Evolutionary conservation across 2,329 filamentous ascomycete genomes (phyloP), one percentile per base, ranked within the genome.

Genomic region (Neopestalotiopsis sp.): DNA sequence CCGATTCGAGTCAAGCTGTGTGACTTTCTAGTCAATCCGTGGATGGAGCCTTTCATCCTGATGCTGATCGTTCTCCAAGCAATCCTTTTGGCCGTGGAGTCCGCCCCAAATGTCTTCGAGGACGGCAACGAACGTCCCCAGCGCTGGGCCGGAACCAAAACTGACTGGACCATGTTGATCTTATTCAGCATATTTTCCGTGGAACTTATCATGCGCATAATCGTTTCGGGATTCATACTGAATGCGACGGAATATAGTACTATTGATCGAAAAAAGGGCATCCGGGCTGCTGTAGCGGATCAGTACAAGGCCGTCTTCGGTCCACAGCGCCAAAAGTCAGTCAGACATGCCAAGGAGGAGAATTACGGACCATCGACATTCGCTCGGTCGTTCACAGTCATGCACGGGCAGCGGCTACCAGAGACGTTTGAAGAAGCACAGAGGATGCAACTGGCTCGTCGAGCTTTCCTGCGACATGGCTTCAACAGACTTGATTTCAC

Each of bases 401-500:
- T 92, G 78, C 89, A 91, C 70, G 86, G 88, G 9, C 86, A 89
- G 68, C 82, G 84, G 72, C 85, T 81, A 76, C 90, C 80, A 79
- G 89, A 81, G 81, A 96, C 86, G 76, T 86, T 86, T 72, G 93
- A 87, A 84, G 89, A 97, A 71, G 92, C 95, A 73, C 94, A 96
- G 78, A 91, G 95, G 70, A 87, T 92, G 73, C 92, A 97, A 72
- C 87, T 99, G 67, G 95, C 97, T 17, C 91, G 96, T 66, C 90
- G 96, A 71, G 97, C 96, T 1, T 98, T 98, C 79, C 83, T 99
- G 67, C 90, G 96, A 17, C 96, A 99, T 80, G 95, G 94, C 0
- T 99, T 99, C 83, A 98, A 98, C 78, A 90, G 96, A 66, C 87
- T 98, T 12, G 96, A 99, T 79, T 98, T 98, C 79, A 85, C 99